A percentile compares a stretch with the other conserved stretches of the same genome.
Conservation (phyloP, 768 basidiomycete species). For the Suillus clintonianus region DNA sequence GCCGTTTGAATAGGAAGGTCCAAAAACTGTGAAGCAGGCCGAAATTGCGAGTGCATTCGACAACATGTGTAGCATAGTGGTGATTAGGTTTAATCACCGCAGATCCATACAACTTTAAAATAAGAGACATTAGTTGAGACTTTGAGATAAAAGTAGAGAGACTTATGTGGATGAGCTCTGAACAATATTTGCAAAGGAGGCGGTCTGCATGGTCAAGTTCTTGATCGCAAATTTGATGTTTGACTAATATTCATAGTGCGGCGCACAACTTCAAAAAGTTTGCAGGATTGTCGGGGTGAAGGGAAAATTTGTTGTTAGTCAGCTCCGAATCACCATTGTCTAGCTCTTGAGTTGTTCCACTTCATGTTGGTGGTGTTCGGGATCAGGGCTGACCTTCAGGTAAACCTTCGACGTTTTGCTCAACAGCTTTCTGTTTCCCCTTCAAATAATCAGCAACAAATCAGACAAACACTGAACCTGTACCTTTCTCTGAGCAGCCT, state of each 20-base stretch:
- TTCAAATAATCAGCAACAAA: conserved; percentile 2
- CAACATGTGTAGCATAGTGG: conserved; percentile 37
- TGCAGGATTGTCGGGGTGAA: background rate
- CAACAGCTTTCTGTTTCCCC: background rate
- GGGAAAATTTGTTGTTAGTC: background rate
- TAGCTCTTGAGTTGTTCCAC: too few species aligned
- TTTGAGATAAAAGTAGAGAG: too few species aligned
- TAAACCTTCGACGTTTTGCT: background rate
- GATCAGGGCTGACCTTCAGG: background rate
- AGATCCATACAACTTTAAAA: conserved; percentile 31
- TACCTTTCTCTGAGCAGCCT: background rate
- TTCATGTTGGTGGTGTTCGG: background rate
- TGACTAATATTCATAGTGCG: background rate
- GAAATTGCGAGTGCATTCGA: conserved; percentile 27
- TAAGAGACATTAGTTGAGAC: too few species aligned
- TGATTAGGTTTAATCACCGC: conserved; percentile 37
- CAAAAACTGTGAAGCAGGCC: conserved; percentile 41
- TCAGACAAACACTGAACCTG: background rate
- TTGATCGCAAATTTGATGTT: too few species aligned
- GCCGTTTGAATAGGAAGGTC: conserved; percentile 37
- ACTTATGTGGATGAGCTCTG: background rate
- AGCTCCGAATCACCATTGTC: background rate
- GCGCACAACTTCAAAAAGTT: background rate
- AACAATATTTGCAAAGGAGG: background rate
- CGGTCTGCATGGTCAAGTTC: background rate